Conservation (phyloP, 2,329 filamentous ascomycete genomes). For the Botrytis sinoallii region DNA sequence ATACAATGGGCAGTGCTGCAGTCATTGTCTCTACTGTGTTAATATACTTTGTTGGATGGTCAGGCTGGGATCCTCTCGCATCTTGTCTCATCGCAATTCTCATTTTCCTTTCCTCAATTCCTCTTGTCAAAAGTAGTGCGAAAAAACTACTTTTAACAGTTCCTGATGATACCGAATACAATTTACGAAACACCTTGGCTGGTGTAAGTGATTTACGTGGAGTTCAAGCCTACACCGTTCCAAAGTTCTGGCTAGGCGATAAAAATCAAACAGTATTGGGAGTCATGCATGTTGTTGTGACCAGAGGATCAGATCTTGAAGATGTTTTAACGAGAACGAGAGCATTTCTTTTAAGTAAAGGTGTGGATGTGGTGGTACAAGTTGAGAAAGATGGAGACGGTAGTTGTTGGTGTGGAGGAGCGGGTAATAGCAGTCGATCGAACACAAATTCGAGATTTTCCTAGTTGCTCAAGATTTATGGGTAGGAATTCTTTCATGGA, state of each 20-base stretch:
- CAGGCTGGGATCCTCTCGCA: constrained; percentile 90
- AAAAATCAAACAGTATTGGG: constrained; percentile 63
- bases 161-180: constrained; percentile 82
- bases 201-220: constrained; percentile 80
- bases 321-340: constrained; percentile 78
- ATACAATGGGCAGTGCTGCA: constrained; percentile 89
- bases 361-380: constrained; percentile 81
- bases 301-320: constrained; percentile 68
- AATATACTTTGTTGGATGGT: constrained; percentile 84
- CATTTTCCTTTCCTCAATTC: constrained; percentile 88
- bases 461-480: background rate
- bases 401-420: constrained; percentile 56
- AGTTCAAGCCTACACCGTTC: constrained; percentile 80
- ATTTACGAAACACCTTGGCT: constrained; percentile 78
- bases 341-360: constrained; percentile 65
- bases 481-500: background rate
- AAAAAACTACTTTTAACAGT: constrained; percentile 80
- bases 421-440: background rate
- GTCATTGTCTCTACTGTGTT: constrained; percentile 89
- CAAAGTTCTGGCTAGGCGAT: constrained; percentile 91
- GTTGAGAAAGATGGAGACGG: constrained; percentile 79
- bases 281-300: constrained; percentile 81
- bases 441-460: constrained; percentile 17
- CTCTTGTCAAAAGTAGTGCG: constrained; percentile 81
- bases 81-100: constrained; percentile 90